Base-by-base conservation (phyloP, 2,329 filamentous ascomycete genomes). In the Dactylellina sp. region DNA sequence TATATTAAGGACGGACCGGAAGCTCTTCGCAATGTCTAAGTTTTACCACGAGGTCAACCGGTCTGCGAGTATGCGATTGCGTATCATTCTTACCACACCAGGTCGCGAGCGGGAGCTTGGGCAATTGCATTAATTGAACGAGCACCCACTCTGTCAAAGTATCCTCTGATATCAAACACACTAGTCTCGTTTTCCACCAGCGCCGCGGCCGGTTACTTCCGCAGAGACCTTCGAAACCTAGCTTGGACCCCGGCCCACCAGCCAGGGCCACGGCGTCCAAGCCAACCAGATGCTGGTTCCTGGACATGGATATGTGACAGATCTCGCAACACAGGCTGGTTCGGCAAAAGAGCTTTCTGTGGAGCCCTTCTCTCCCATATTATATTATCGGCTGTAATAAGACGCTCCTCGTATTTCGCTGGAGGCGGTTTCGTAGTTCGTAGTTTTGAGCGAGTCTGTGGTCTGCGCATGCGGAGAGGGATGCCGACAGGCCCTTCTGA, bases 231-330 rank as follows among this genome's bases (percentile, higher is more conserved):
- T 61, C 53, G 59, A 35, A 37, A 11, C 49, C 40, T 37, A 65
- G 52, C 6, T 4, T 47, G 42, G 1, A 72, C 35, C 68, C 60
- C 53, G 65, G 68, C 52, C 7, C 39, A 20, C 16, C 37, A 25
- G 44, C 59, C 46, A 53, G 66, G 66, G 66, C 16, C 5, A 7
- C 1, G n/a, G 16, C 42, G 47, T 32, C 42, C 60, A 39, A 61
- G 60, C 68, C 60, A 72, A 72, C 60, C 68, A 72, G 24, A 60
- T 35, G 68, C 60, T 50, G 39, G 68, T 72, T 72, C 68, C 68
- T 72, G 68, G 68, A 65, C 68, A 42, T 47, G 68, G 68, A 72
- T 72, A 72, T 72, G 68, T 65, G 68, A 72, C 68, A 72, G 68
- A 72, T 72, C 68, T 72, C 68, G 68, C 68, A 72, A 72, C 68